Conservation (phyloP, 2,329 filamentous ascomycete genomes). For the Aspergillus oerlinghausenensis region DNA sequence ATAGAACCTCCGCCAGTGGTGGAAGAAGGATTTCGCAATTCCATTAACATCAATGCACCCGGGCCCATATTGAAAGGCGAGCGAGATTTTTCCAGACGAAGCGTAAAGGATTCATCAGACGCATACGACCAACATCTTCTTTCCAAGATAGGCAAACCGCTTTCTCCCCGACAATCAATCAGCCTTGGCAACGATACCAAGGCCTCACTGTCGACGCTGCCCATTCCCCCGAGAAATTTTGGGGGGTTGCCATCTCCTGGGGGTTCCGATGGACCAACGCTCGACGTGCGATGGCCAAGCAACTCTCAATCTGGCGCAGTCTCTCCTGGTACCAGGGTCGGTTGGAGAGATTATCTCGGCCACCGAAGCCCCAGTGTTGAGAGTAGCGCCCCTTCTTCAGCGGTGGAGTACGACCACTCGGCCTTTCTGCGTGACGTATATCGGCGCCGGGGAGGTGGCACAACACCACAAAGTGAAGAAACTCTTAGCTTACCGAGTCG, state of each 20-base stretch:
- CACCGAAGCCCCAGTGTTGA: slow-evolving; percentile 43
- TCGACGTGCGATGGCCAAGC: slow-evolving; percentile 36
- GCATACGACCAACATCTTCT: slow-evolving; percentile 60
- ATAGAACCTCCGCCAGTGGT: slow-evolving; percentile 30
- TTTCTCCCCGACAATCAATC: slow-evolving; percentile 46
- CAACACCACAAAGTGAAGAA: slow-evolving; percentile 48
- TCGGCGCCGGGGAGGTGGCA: slow-evolving; percentile 47
- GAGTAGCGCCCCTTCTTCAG: slow-evolving; percentile 36
- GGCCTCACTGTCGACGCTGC: slow-evolving; percentile 27
- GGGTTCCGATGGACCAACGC: slow-evolving; percentile 26
- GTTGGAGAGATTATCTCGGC: slow-evolving; percentile 40
- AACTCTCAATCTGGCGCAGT: slow-evolving; percentile 39
- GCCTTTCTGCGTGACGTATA: slow-evolving; percentile 28
- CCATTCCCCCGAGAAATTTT: slow-evolving; percentile 30
- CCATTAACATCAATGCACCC: slow-evolving; percentile 24
- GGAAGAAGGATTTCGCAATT: slow-evolving; percentile 31
- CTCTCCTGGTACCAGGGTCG: slow-evolving; percentile 37
- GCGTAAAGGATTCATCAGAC: slow-evolving; percentile 56
- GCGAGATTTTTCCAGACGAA: slow-evolving; percentile 53
- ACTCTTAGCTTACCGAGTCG: slow-evolving; percentile 45
- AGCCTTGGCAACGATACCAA: slow-evolving; percentile 29
- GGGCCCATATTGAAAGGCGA: slow-evolving; percentile 51
- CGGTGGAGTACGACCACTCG: slow-evolving; percentile 38
- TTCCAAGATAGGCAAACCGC: slow-evolving; percentile 58
- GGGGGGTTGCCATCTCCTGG: slow-evolving; percentile 30